Base-by-base conservation (phyloP, 1,139 yeast genomes). In the Saccharomyces hybrid region DNA sequence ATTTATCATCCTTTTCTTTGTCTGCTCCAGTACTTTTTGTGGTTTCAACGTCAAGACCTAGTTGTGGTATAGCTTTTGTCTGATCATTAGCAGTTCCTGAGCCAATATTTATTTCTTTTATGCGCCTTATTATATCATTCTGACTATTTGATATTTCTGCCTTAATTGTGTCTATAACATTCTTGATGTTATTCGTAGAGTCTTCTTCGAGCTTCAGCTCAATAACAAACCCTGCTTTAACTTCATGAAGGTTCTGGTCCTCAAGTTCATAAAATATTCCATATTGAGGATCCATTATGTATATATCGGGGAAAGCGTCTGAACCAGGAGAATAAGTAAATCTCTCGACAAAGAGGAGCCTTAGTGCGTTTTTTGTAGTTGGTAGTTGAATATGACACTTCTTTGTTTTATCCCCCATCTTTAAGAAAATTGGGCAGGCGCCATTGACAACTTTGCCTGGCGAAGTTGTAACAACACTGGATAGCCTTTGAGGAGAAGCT, bases 321-420 rank as follows among this genome's bases (percentile, higher is more conserved):
- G 81, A 73, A 0, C 88, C 86, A 0, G 95, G 95, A 0, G 93
- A 79, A 65, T 86, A 88, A 1, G 95, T 89, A 72, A 90, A 91
- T 64, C 83, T 88, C 64, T 91, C 96, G 24, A 90, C 88, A 67
- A 91, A 93, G 32, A 87, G 71, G 1, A 89, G 75, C 52, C 95
- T 77, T 48, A 91, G 67, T 0, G 88, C 75, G 4, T 88, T 85
- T 61, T 84, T 77, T 0, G 84, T 75, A 2, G 81, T 76, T 0
- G 86, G 84, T 4, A 75, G 69, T 1, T 78, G 73, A 0, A 83
- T 65, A 1, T 69, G 16, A 1, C 80, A 82, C 64, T 86, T 88
- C 65, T 87, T 88, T 0, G 87, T 85, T 52, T 75, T 75, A 26
- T 77, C 79, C 12, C 81, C 82, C 14, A 85, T 67, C 55, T 81